A percentile compares a stretch with the other conserved stretches of the same genome.
Conservation (phyloP, 352 stramenopile genomes). For the Phytophthora parvispora region DNA sequence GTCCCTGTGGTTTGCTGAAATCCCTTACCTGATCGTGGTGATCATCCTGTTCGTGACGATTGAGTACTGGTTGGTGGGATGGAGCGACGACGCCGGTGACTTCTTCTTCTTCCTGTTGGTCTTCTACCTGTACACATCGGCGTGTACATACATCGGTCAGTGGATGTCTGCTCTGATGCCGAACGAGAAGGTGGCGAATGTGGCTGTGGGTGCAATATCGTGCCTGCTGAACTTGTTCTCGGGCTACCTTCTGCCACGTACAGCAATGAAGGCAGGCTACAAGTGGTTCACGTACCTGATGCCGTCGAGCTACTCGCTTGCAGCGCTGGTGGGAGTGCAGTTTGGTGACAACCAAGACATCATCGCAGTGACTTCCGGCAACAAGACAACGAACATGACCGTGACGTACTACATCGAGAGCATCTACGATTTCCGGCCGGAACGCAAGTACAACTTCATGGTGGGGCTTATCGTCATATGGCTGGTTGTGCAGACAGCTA, state of each 20-base stretch:
- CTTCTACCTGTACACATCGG: constrained; percentile 68
- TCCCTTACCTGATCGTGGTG: constrained; percentile 61
- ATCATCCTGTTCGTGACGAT: constrained; percentile 49
- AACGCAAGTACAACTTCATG: not conserved
- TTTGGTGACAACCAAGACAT: not conserved
- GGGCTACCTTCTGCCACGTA: constrained; percentile 51
- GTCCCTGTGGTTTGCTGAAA: constrained; percentile 61
- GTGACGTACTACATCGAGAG: not conserved
- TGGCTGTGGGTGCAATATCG: constrained; percentile 64
- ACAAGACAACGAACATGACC: not conserved
- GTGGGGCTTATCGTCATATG: not conserved
- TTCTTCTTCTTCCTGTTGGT: constrained; percentile 38
- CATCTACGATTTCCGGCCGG: not conserved
- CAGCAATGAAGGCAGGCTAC: constrained; percentile 52
- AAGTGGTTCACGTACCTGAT: constrained; percentile 66
- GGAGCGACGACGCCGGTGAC: constrained; percentile 27
- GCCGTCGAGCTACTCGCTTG: not conserved
- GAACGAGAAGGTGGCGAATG: constrained; percentile 71
- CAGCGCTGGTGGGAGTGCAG: not conserved
- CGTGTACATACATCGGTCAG: constrained; percentile 64
- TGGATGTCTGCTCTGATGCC: constrained; percentile 72
- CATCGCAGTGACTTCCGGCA: not conserved
- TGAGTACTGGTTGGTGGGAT: constrained; percentile 70
- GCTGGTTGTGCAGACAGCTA: not conserved
- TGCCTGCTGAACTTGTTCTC: constrained; percentile 67